Evolutionary conservation across 1,284 basidiomycete species (phyloP).

Genomic region (Rhodotorula sp.): DNA sequence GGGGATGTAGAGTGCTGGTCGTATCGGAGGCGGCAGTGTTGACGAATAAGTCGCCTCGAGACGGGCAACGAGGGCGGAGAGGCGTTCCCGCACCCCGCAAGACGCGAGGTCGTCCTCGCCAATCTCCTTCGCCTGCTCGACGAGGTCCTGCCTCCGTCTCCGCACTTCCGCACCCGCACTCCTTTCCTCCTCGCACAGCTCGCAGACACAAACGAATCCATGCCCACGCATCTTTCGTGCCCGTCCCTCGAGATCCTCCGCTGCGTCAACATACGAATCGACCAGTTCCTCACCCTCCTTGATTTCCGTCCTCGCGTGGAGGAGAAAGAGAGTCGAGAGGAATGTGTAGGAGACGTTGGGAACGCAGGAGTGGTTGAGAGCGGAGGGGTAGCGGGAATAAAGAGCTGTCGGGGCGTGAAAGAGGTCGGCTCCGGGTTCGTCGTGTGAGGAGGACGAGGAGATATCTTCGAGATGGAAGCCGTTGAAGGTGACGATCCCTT

Average conservation of each 20-base stretch:
- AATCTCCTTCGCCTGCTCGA: neutral
- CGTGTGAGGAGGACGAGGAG: neutral
- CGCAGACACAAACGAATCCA: slow-evolving; percentile 36
- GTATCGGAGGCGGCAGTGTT: neutral
- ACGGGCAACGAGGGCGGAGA: neutral
- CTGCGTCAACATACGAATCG: slow-evolving; percentile 20
- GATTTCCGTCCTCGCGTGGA: slow-evolving; percentile 44
- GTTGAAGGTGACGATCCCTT: slow-evolving; percentile 40
- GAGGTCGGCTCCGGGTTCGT: neutral
- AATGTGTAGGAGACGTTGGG: slow-evolving; percentile 45
- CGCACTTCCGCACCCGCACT: neutral
- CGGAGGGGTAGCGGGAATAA: slow-evolving; percentile 34
- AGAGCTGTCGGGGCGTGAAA: slow-evolving; percentile 32
- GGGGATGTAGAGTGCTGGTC: slow-evolving; percentile 16
- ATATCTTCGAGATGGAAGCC: slow-evolving; percentile 37
- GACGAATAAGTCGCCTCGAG: slow-evolving; percentile 7
- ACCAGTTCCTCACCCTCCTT: slow-evolving; percentile 36
- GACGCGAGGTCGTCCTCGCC: neutral
- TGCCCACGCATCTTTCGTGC: slow-evolving; percentile 18
- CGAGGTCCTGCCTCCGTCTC: neutral
- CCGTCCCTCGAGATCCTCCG: slow-evolving; percentile 21
- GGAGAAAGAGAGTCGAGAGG: slow-evolving; percentile 42
- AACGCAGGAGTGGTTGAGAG: slow-evolving; percentile 42
- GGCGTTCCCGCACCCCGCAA: neutral
- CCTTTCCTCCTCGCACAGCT: slow-evolving; percentile 30